These are phyloP conservation scores for Blastobotrys americana DNA, from an alignment of 805 yeast species.

Conservation along the genomic window DNA sequence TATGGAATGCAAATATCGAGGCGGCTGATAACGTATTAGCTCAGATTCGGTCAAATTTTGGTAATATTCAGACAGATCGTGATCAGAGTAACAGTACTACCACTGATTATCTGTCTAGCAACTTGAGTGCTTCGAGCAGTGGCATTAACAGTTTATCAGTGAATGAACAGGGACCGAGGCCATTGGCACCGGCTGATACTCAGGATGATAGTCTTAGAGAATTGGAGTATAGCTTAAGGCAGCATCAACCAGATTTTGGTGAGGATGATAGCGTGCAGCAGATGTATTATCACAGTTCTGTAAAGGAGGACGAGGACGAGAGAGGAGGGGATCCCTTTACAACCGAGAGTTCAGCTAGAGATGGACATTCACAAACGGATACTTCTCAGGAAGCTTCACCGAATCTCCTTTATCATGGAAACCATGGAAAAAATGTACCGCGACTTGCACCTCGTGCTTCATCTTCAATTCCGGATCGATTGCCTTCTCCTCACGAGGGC, in stretches of 20 bases:
- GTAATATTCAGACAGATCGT: conserved; percentile 9
- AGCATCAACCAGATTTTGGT: conserved; percentile 3
- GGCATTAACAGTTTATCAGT: not conserved
- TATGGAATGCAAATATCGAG: conserved; percentile 16
- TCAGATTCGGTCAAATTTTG: conserved; percentile 7
- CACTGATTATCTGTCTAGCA: not conserved
- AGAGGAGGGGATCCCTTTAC: too few species aligned
- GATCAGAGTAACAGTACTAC: conserved; percentile 5
- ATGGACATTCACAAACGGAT: not conserved
- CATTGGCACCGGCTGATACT: conserved; percentile 3
- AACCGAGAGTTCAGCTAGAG: not conserved
- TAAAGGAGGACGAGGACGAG: conserved; percentile 7
- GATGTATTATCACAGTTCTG: conserved; percentile 10
- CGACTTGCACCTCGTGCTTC: not conserved
- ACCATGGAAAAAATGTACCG: too few species aligned
- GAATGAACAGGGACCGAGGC: too few species aligned
- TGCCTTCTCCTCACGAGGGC: not conserved
- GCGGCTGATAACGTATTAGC: conserved; percentile 1
- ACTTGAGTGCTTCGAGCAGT: conserved; percentile 4
- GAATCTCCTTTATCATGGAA: not conserved
- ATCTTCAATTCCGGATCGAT: not conserved
- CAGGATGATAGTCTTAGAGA: conserved; percentile 6
- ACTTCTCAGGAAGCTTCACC: not conserved
- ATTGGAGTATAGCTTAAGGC: conserved; percentile 5
- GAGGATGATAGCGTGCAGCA: not conserved